Evolutionary conservation across 306 rosid genomes (phyloP), one percentile per base, ranked within the genome.

Genomic region (Citrullus colocynthis): DNA sequence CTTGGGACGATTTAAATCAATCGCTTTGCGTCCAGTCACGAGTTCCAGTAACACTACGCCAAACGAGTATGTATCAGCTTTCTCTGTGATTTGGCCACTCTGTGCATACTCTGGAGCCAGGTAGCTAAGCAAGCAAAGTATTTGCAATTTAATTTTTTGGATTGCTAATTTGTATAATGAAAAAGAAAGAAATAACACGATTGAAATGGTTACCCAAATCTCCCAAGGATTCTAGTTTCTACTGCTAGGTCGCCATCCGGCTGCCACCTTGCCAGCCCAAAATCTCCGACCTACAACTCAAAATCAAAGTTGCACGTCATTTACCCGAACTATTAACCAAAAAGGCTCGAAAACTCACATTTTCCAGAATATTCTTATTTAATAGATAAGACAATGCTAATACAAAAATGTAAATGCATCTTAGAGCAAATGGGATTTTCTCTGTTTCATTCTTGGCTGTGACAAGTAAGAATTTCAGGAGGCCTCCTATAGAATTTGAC

Each of bases 201-300:
- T 30, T 18, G 57, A 32, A 51, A 67, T 66, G 65, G 37, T 20
- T 88, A 95, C 99, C 97, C 97, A 75, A 95, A 95, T 78, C 96
- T 92, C 82, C 97, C 97, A 13, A 95, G 87, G 74, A 95, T 94
- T 86, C 99, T 87, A 10, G 99, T 95, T 85, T 95, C 97, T 64
- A 92, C 97, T 57, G 90, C 97, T 84, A 84, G 81, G 56, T 90
- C 91, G 52, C 99, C 97, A 80, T 95, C 93, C 15, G 99, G 99
- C 80, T 92, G 97, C 97, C 97, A 95, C 87, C 99, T 89, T 44
- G 99, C 99, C 57, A 95, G 92, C 81, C 99, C 99, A 63, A 95
- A 95, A 89, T 95, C 99, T 84, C 99, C 99, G n/a, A 95, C 99
- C 99, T 95, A 82, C 73, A 70, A 82, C 82, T 71, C 82, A 81